Percentiles rank a stretch among this genome's conserved stretches.
These are phyloP conservation scores for Ephemerocybe angulata DNA, from an alignment of 768 basidiomycete species.

Conservation along the genomic window DNA sequence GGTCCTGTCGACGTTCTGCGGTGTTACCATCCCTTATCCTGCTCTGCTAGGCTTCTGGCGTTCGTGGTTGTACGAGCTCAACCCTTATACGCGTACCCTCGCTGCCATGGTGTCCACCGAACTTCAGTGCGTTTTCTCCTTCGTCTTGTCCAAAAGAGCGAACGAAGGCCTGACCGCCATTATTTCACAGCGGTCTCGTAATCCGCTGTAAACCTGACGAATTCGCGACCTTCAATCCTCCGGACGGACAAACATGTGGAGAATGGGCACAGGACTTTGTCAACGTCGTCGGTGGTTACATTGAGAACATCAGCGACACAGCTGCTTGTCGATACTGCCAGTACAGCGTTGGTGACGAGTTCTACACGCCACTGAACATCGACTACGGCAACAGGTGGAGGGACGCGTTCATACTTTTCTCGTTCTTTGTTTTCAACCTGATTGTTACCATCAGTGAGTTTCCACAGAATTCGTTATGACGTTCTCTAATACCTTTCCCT, in stretches of 20 bases:
- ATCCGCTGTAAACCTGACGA: slow-evolving; percentile 68
- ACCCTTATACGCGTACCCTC: slow-evolving; percentile 68
- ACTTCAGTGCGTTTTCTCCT: slow-evolving; percentile 32
- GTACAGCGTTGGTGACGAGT: slow-evolving; percentile 64
- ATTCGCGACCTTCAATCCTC: slow-evolving; percentile 69
- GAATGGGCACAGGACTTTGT: slow-evolving; percentile 73
- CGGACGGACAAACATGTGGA: slow-evolving; percentile 66
- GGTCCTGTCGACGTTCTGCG: slow-evolving; percentile 71
- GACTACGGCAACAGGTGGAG: slow-evolving; percentile 59
- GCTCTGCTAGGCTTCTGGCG: slow-evolving; percentile 65
- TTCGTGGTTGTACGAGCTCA: slow-evolving; percentile 72
- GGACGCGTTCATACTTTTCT: slow-evolving; percentile 35
- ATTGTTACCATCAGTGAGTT: not conserved
- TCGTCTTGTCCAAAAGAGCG: not conserved
- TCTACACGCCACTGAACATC: slow-evolving; percentile 67
- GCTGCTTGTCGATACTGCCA: slow-evolving; percentile 70
- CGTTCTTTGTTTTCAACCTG: slow-evolving; percentile 4
- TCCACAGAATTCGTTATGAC: not conserved
- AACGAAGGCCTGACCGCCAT: not conserved
- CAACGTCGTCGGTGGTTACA: slow-evolving; percentile 60
- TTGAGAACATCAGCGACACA: slow-evolving; percentile 63
- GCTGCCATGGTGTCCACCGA: slow-evolving; percentile 77
- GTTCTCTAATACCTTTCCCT: not conserved
- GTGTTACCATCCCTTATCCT: slow-evolving; percentile 72
- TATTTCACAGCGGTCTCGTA: slow-evolving; percentile 45